Evolutionary conservation across 805 yeast species (phyloP).

Genomic region (Starmerella riodocensis): DNA sequence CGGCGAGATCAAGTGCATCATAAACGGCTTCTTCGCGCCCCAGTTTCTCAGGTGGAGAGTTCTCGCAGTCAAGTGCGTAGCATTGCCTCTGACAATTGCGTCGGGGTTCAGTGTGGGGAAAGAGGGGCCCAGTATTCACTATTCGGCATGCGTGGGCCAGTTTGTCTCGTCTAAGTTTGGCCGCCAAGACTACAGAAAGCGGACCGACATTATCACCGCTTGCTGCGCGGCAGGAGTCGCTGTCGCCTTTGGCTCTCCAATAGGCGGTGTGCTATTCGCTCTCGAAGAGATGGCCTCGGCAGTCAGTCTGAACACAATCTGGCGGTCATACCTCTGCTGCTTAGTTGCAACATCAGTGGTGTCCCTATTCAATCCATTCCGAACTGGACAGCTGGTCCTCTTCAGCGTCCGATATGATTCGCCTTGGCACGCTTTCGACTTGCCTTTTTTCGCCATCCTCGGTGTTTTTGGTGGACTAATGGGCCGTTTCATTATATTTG

Average conservation of each 20-base stretch:
- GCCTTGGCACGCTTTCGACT: slow-evolving; percentile 75
- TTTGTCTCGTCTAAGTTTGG: slow-evolving; percentile 33
- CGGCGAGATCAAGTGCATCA: slow-evolving; percentile 88
- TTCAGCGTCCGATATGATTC: slow-evolving; percentile 83
- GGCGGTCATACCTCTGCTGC: slow-evolving; percentile 87
- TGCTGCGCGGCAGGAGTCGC: slow-evolving; percentile 98
- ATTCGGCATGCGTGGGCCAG: slow-evolving; percentile 92
- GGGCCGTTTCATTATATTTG: slow-evolving; percentile 64
- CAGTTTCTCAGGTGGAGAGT: slow-evolving; percentile 69
- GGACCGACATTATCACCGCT: slow-evolving; percentile 60
- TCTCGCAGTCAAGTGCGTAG: slow-evolving; percentile 57
- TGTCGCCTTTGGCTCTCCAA: slow-evolving; percentile 90
- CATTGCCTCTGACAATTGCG: slow-evolving; percentile 81
- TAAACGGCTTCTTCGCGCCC: slow-evolving; percentile 71
- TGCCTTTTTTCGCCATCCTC: slow-evolving; percentile 56
- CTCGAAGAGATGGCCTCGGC: slow-evolving; percentile 72
- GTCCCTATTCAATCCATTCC: slow-evolving; percentile 73
- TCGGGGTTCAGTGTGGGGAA: slow-evolving; percentile 91
- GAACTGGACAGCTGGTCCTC: slow-evolving; percentile 87
- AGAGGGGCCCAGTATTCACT: slow-evolving; percentile 97
- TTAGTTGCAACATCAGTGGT: slow-evolving; percentile 73
- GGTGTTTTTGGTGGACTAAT: slow-evolving; percentile 89
- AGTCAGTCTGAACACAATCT: slow-evolving; percentile 64
- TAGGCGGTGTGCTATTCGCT: slow-evolving; percentile 87
- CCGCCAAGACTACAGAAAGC: slow-evolving; percentile 31